Conservation (phyloP, 2,329 filamentous ascomycete species). For the Talaromyces sp. region DNA sequence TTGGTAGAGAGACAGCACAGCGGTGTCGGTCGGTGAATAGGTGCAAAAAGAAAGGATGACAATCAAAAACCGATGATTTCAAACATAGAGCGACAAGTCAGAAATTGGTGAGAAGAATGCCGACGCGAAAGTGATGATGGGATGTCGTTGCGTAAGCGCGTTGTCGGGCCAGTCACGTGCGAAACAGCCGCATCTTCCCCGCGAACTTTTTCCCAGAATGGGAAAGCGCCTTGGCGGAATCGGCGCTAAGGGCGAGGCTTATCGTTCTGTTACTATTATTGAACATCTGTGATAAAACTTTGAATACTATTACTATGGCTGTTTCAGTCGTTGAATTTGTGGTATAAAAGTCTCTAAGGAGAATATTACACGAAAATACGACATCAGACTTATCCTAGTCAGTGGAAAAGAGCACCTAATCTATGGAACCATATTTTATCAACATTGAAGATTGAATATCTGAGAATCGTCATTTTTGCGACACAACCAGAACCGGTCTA, state of each 20-base stretch:
- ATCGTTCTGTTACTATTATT: too few relatives aligned
- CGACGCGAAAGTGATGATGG: background rate
- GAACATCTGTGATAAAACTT: too few relatives aligned
- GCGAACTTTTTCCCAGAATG: background rate
- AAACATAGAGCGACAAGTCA: background rate
- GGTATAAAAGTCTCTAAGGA: too few relatives aligned
- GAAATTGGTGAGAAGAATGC: background rate
- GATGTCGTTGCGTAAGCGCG: background rate
- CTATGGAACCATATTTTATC: background rate
- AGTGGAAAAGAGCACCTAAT: background rate
- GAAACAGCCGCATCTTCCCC: background rate
- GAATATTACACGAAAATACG: background rate
- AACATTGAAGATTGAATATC: background rate
- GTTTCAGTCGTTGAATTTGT: too few relatives aligned
- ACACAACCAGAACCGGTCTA: background rate
- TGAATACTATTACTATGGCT: too few relatives aligned
- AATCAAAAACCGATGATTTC: background rate
- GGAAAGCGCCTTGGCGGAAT: background rate
- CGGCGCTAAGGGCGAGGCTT: background rate
- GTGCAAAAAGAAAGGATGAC: background rate
- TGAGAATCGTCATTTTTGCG: background rate
- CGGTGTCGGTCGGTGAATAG: background rate
- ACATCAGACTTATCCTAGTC: too few relatives aligned
- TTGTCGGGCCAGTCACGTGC: background rate
- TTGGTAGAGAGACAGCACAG: background rate